phyloP scores from a whole-genome alignment of 2,329 filamentous ascomycete species.

The Aureobasidium sp. region DNA sequence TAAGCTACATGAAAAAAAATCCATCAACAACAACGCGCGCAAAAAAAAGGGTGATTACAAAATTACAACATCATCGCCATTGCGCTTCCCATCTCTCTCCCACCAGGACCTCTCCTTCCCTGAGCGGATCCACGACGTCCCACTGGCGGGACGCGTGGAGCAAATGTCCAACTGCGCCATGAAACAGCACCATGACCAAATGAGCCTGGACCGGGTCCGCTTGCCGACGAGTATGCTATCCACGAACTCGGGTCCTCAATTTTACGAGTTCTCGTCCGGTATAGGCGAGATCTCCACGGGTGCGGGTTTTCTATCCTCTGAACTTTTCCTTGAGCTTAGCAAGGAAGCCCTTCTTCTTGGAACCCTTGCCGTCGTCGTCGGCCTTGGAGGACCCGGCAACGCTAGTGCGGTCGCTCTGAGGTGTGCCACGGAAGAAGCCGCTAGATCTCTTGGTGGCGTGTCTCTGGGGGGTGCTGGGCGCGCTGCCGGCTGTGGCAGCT shows the following conservation, averaged over 20 bases:
- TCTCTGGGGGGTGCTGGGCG: conserved; percentile 14
- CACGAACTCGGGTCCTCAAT: background rate
- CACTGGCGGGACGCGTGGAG: background rate
- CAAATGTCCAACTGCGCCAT: background rate
- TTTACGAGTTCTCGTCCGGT: background rate
- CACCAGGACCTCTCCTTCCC: background rate
- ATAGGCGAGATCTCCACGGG: background rate
- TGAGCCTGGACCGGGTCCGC: background rate
- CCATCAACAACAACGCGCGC: background rate
- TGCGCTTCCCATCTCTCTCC: background rate
- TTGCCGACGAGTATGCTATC: background rate
- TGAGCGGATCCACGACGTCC: background rate
- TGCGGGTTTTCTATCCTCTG: conserved; percentile 20
- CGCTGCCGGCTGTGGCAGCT: conserved; percentile 5
- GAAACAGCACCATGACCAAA: background rate
- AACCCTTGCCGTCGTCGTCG: conserved; percentile 29
- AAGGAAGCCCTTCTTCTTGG: conserved; percentile 43
- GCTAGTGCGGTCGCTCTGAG: conserved; percentile 18
- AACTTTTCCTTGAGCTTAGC: conserved; percentile 45
- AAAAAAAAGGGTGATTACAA: conserved; percentile 6
- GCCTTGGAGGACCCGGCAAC: conserved; percentile 21
- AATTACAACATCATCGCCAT: background rate
- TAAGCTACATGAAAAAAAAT: background rate
- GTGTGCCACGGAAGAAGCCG: conserved; percentile 16
- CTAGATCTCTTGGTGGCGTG: conserved; percentile 17